Percentiles rank a stretch among this genome's conserved stretches.
phyloP scores from a whole-genome alignment of 2,329 filamentous ascomycete species.

The Beauveria rudraprayagi region DNA sequence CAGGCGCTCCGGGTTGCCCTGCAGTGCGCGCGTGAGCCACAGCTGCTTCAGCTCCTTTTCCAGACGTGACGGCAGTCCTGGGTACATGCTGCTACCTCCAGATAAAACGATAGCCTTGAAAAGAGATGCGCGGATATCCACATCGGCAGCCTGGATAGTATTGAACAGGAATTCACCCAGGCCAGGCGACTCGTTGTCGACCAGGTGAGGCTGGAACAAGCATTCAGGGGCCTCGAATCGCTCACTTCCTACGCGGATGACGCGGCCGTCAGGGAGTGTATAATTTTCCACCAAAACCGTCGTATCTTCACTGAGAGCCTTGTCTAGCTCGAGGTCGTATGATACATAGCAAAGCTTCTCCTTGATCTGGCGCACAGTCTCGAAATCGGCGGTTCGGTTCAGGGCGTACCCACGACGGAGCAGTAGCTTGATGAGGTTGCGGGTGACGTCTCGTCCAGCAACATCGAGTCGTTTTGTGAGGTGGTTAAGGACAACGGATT shows the following conservation, averaged over 20 bases:
- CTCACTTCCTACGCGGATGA: conserved; percentile 93
- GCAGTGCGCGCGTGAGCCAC: conserved; percentile 87
- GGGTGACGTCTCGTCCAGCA: conserved; percentile 93
- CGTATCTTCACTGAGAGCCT: conserved; percentile 92
- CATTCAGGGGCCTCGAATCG: conserved; percentile 97
- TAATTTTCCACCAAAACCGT: conserved; percentile 97
- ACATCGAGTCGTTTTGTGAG: conserved; percentile 91
- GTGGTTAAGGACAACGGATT: conserved; percentile 95
- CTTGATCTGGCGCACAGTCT: conserved; percentile 98
- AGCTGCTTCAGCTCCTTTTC: conserved; percentile 99
- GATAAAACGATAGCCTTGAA: conserved; percentile 98
- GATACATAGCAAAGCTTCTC: conserved; percentile 99
- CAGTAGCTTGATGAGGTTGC: conserved; percentile 91
- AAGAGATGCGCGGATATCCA: conserved; percentile 85
- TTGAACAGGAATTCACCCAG: conserved; percentile 98
- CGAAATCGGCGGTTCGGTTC: conserved; percentile 97
- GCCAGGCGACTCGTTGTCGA: conserved; percentile 94
- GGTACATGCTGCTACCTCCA: conserved; percentile 98
- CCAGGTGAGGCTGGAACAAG: conserved; percentile 94
- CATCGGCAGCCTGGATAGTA: conserved; percentile 92
- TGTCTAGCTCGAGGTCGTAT: conserved; percentile 94
- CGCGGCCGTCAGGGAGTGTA: conserved; percentile 89
- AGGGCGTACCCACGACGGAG: conserved; percentile 90
- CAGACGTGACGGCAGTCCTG: conserved; percentile 82
- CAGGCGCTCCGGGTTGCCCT: conserved; percentile 85